Evolutionary conservation across 2,329 filamentous ascomycete species (phyloP), one percentile per base, ranked within the genome.

Genomic region (Phialophora verrucosa): DNA sequence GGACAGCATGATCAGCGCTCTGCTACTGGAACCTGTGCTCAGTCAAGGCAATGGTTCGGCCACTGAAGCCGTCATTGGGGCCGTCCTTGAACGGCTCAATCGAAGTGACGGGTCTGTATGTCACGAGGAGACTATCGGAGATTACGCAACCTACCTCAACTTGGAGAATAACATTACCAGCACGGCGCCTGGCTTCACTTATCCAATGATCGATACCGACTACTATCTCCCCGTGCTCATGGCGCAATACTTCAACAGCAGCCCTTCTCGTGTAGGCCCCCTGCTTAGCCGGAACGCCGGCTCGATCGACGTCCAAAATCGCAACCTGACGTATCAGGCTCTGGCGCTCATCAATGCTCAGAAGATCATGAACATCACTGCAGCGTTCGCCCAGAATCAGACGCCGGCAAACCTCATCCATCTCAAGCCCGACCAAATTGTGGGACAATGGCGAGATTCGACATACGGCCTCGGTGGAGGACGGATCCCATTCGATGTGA

Each of bases 91-190:
- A 71, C 81, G 88, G 11, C 80, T 90, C 56, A 85, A 89, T 68
- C 78, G 79, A 2, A 84, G 80, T 0, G 86, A 89, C 70, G 87
- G 88, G 0, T 86, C 81, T 17, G 85, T 85, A 1, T 88, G 85
- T 57, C 88, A 90, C 68, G 87, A 90, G 73, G 88, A 90, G 73
- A 87, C 85, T 0, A 85, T 90, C 69, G 87, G 84, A 4, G 88
- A 90, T 72, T 90, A 89, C 71, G 85, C 87, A 0, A 88, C 87
- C 0, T 88, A 80, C 71, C 75, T 87, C 1, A 87, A 89, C 66
- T 62, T 81, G 10, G 80, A 87, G 63, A 78, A 84, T 1, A 84
- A 84, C 44, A 78, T 86, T 4, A 76, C 77, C 0, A 86, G 83
- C 10, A 85, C 81, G 0, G 82, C 81, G 1, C 83, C 86, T 0